A percentile compares a stretch with the other conserved stretches of the same genome.
Conservation (phyloP, 495 filamentous ascomycete genomes). For the Coniosporium apollinis region DNA sequence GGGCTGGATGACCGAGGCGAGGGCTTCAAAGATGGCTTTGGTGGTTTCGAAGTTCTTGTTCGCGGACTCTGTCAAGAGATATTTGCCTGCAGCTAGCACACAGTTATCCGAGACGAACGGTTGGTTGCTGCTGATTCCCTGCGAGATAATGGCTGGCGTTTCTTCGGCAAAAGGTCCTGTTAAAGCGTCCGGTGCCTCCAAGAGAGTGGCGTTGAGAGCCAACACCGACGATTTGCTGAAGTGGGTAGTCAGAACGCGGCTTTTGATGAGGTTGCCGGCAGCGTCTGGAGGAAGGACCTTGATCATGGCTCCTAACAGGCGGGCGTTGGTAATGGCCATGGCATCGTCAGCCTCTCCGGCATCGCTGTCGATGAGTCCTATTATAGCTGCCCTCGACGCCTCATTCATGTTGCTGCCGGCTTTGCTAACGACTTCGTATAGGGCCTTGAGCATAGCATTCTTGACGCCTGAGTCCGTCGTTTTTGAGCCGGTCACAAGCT, state of each 20-base stretch:
- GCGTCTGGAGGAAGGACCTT: conserved; percentile 57
- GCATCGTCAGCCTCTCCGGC: conserved; percentile 52
- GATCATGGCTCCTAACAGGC: conserved; percentile 72
- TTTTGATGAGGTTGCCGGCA: conserved; percentile 55
- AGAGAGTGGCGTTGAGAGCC: conserved; percentile 71
- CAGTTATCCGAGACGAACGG: conserved; percentile 75
- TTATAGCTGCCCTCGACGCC: conserved; percentile 58
- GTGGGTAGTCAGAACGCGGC: conserved; percentile 55
- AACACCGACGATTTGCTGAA: conserved; percentile 55
- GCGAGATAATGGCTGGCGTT: conserved; percentile 54
- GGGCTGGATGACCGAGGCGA: conserved; percentile 57
- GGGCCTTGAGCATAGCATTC: conserved; percentile 92
- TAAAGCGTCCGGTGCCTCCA: conserved; percentile 56
- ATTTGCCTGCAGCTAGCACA: conserved; percentile 91
- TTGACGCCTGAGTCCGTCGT: conserved; percentile 76
- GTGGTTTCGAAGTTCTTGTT: conserved; percentile 49
- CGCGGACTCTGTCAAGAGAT: conserved; percentile 46
- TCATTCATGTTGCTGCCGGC: conserved; percentile 91
- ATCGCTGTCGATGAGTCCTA: conserved; percentile 76
- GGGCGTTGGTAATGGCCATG: conserved; percentile 77
- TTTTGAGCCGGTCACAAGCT: conserved; percentile 85
- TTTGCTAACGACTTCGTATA: conserved; percentile 92
- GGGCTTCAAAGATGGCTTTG: conserved; percentile 60
- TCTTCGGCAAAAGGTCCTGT: conserved; percentile 50
- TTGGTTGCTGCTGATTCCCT: conserved; percentile 54